phyloP scores from a whole-genome alignment of 2,329 filamentous ascomycete genomes.

The Kalmusia sp. region DNA sequence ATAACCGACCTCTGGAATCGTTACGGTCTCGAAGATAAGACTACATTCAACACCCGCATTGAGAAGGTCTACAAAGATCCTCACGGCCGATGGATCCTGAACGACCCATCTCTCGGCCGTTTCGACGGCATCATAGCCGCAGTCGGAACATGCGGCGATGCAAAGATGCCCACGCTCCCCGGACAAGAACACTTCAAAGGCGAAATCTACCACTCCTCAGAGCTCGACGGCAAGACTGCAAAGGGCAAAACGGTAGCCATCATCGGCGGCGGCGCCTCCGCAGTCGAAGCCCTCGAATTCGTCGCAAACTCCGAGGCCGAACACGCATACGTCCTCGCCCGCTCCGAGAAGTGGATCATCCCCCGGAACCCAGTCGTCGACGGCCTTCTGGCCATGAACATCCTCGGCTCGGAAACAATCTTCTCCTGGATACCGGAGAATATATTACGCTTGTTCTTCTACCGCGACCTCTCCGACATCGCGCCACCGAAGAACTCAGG shows the following conservation, averaged over 20 bases:
- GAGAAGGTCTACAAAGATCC: conserved; percentile 73
- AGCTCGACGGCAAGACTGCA: conserved; percentile 75
- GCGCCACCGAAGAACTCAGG: conserved; percentile 62
- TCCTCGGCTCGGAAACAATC: conserved; percentile 78
- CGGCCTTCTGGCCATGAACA: conserved; percentile 75
- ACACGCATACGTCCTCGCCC: conserved; percentile 75
- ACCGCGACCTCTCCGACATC: conserved; percentile 78
- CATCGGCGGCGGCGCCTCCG: conserved; percentile 80
- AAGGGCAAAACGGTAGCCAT: conserved; percentile 78
- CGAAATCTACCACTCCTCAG: conserved; percentile 75
- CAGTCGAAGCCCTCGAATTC: conserved; percentile 84
- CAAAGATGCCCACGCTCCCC: conserved; percentile 73
- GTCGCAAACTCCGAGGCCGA: conserved; percentile 70
- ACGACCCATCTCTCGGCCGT: conserved; percentile 70
- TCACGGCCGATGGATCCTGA: conserved; percentile 78
- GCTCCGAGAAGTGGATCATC: conserved; percentile 88
- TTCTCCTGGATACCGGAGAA: conserved; percentile 81
- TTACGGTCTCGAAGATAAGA: conserved; percentile 74
- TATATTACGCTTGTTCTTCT: conserved; percentile 79
- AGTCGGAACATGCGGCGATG: conserved; percentile 80
- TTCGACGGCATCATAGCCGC: conserved; percentile 83
- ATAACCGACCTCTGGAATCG: conserved; percentile 75
- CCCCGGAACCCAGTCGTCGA: conserved; percentile 80
- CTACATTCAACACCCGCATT: conserved; percentile 74
- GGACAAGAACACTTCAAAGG: conserved; percentile 78